Evolutionary conservation across 1,139 yeast species (phyloP).

Genomic region (Yamadazyma siamensis): DNA sequence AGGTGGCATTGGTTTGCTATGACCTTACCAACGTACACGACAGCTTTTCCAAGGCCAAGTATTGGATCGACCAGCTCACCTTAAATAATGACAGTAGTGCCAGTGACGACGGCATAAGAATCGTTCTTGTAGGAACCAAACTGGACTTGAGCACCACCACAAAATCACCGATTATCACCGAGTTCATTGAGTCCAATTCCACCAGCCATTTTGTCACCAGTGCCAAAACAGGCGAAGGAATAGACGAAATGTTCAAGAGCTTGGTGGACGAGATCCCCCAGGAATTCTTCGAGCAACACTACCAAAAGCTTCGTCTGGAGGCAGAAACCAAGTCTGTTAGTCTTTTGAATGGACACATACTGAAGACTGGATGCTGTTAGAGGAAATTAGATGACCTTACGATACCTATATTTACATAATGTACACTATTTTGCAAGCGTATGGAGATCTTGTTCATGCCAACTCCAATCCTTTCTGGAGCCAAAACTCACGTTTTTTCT

Average conservation of each 20-base stretch:
- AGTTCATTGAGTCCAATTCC: conserved; percentile 8
- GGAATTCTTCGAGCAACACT: conserved; percentile 18
- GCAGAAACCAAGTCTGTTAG: conserved; percentile 7
- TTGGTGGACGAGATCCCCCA: conserved; percentile 45
- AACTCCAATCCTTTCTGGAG: conserved; percentile 41
- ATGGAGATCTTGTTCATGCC: too few relatives aligned
- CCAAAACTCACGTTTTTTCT: conserved; percentile 41
- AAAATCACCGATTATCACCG: too few relatives aligned
- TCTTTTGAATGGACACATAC: too few relatives aligned
- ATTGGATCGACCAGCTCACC: conserved; percentile 44
- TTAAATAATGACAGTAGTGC: conserved; percentile 20
- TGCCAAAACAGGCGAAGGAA: conserved; percentile 46
- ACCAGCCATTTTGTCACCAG: conserved; percentile 35
- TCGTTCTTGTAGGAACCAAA: conserved; percentile 38
- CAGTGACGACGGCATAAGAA: conserved; percentile 15
- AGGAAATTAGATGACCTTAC: too few relatives aligned
- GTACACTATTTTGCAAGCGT: too few relatives aligned
- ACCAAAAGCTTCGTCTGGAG: conserved; percentile 10
- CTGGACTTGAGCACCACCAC: conserved; percentile 17
- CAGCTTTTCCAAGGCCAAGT: conserved; percentile 37
- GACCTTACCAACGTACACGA: conserved; percentile 31
- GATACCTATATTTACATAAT: too few relatives aligned
- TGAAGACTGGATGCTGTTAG: too few relatives aligned
- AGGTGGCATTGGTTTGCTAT: conserved; percentile 39
- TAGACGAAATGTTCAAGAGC: conserved; percentile 38